Conservation (phyloP, 306 rosid genomes). For the Betula pendula region DNA sequence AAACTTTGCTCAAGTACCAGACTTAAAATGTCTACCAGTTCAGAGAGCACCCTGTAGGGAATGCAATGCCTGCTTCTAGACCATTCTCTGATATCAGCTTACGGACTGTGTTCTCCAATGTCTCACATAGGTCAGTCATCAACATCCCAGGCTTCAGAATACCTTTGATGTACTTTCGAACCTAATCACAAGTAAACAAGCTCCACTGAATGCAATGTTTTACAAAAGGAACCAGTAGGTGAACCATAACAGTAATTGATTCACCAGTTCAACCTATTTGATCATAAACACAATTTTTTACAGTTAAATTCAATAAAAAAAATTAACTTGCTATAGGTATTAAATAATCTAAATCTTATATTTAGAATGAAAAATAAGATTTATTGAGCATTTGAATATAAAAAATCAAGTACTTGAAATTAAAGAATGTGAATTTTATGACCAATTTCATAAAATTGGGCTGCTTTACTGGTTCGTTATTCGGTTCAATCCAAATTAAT, state of each 20-base stretch:
- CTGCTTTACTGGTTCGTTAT: background rate
- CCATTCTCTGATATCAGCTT: conserved; percentile 90
- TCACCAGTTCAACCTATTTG: background rate
- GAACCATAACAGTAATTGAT: background rate
- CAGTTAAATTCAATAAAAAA: background rate
- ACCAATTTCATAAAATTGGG: too few species aligned
- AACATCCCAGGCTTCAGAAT: conserved; percentile 92
- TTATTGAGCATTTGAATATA: too few species aligned
- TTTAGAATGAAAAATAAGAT: too few species aligned
- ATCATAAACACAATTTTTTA: background rate
- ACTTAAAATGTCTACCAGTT: conserved; percentile 59
- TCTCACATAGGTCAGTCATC: conserved; percentile 94
- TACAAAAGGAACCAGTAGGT: background rate
- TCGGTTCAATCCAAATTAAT: background rate
- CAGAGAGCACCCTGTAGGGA: conserved; percentile 97
- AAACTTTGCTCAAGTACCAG: background rate
- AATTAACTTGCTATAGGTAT: too few species aligned
- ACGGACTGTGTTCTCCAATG: conserved; percentile 86
- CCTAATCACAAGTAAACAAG: conserved; percentile 50
- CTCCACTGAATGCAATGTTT: conserved; percentile 5
- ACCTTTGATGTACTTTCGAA: conserved; percentile 75
- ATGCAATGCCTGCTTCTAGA: conserved; percentile 96
- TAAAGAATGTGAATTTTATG: too few species aligned
- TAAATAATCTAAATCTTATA: too few species aligned
- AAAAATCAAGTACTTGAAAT: too few species aligned